Base-by-base conservation (phyloP, 139 green algal genomes). In the Medakamo hakoo region DNA sequence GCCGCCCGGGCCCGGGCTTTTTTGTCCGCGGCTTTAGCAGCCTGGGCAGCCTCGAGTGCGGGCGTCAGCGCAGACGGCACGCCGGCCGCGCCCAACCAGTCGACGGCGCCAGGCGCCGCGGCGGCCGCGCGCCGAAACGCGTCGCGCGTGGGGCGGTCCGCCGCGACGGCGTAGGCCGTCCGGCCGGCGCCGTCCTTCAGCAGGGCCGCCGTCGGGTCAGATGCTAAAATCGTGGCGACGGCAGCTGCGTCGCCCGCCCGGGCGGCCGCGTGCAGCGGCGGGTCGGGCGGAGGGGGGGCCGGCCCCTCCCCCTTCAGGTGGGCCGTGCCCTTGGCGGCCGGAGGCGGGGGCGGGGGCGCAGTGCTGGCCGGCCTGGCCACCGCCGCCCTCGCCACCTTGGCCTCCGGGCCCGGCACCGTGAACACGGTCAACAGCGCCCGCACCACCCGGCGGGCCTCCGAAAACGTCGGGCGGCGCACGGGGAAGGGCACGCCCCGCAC, bases 381-480 rank as follows among this genome's bases (percentile, higher is more conserved):
- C 59, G 23, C 4, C 59, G 59, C 32, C 19, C 56, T 18, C 25
- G 9, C 31, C 22, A 57, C 32, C 25, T 9, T 26, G n/a, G 59
- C 16, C 59, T n/a, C 20, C 30, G 29, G 64, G 21, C 31, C 55
- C 14, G 59, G 30, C 0, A 65, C 65, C 28, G 68, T 30, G 66
- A 81, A 82, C 63, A 90, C 73, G 1, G 73, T 70, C 21, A 77
- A 62, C 65, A 90, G 74, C 58, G 82, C 63, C 2, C 72, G 58
- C 56, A 82, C 48, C 60, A 92, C 82, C 3, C 89, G 69, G 73
- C 85, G 80, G 24, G 82, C 67, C 73, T 95, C 89, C 18, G 76
- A 80, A 52, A 92, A 86, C 3, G 89, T 96, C 19, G 89, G 89
- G 20, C 88, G 77, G 62, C 82, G 74, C 14, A 79, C 88, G 32